These are phyloP conservation scores for Thozetella sp. DNA, from an alignment of 495 filamentous ascomycete species.

Conservation along the genomic window DNA sequence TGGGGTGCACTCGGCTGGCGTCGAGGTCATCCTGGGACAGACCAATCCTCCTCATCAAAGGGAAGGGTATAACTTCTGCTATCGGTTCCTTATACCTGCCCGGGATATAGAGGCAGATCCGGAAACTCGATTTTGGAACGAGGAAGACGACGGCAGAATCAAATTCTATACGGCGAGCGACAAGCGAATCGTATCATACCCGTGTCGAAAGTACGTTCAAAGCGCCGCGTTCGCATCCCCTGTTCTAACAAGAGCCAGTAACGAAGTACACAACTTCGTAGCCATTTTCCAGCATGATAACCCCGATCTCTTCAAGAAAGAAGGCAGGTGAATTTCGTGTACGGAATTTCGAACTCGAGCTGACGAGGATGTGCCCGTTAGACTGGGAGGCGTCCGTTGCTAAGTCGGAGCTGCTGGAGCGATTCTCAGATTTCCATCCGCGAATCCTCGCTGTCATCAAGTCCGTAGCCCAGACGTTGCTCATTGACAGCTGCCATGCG, in stretches of 20 bases:
- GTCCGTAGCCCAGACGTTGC: too few species aligned
- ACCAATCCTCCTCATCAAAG: conserved; percentile 21
- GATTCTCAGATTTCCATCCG: conserved; percentile 23
- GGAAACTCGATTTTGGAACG: conserved; percentile 28
- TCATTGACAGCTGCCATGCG: too few species aligned
- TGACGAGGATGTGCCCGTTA: conserved; percentile 3
- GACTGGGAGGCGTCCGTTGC: conserved; percentile 31
- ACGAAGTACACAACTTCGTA: conserved; percentile 44
- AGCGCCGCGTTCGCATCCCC: neutral
- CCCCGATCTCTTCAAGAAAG: conserved; percentile 12
- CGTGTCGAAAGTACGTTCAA: conserved; percentile 36
- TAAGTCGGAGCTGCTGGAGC: conserved; percentile 20
- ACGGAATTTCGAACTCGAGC: neutral
- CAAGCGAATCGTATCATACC: conserved; percentile 42
- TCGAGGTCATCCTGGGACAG: conserved; percentile 21
- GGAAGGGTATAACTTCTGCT: conserved; percentile 36
- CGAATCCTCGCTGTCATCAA: conserved; percentile 17
- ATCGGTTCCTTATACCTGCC: conserved; percentile 44
- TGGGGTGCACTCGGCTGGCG: conserved; percentile 43
- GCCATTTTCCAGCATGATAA: conserved; percentile 36
- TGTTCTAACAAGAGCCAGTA: conserved; percentile 16
- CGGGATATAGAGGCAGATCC: conserved; percentile 32
- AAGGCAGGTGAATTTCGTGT: conserved; percentile 16
- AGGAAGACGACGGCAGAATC: conserved; percentile 30
- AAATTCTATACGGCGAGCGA: conserved; percentile 27